Conservation (phyloP, 148 eudicot genomes). For the Silene latifolia region DNA sequence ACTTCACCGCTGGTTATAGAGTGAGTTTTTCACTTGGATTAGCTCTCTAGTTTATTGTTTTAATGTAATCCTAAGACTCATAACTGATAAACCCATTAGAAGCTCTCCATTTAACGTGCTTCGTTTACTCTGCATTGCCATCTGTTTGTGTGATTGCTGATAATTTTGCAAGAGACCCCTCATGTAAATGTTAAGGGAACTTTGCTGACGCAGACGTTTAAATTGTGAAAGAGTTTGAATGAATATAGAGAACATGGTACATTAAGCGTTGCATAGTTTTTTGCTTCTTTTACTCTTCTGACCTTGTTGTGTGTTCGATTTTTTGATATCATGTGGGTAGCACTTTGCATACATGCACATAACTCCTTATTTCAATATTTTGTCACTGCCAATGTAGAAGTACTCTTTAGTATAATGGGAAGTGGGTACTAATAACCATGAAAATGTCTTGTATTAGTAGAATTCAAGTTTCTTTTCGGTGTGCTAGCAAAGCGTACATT, state of each 20-base stretch:
- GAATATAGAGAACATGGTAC: not conserved
- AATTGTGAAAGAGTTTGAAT: not conserved
- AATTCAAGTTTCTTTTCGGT: slow-evolving; percentile 2
- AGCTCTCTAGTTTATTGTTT: slow-evolving; percentile 1
- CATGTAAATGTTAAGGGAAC: not conserved
- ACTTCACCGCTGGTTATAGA: slow-evolving; percentile 89
- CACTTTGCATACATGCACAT: not conserved
- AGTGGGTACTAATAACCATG: not conserved
- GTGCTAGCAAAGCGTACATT: not conserved
- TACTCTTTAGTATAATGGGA: slow-evolving; percentile 4
- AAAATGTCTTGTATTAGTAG: not conserved
- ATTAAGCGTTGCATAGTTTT: slow-evolving; percentile 11
- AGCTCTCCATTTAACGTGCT: slow-evolving; percentile 1
- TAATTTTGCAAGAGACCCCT: slow-evolving; percentile 3
- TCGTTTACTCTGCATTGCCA: not conserved
- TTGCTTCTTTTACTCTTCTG: not conserved
- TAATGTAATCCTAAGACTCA: not conserved
- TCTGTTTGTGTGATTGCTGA: not conserved
- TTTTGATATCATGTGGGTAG: not conserved
- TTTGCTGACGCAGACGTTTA: not conserved
- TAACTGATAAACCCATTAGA: not conserved
- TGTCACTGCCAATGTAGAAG: not conserved
- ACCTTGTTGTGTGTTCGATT: not conserved
- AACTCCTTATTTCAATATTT: not conserved
- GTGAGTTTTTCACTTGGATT: slow-evolving; percentile 43